Base-by-base conservation (phyloP, 2,329 filamentous ascomycete genomes). In the Claviceps sp. region DNA sequence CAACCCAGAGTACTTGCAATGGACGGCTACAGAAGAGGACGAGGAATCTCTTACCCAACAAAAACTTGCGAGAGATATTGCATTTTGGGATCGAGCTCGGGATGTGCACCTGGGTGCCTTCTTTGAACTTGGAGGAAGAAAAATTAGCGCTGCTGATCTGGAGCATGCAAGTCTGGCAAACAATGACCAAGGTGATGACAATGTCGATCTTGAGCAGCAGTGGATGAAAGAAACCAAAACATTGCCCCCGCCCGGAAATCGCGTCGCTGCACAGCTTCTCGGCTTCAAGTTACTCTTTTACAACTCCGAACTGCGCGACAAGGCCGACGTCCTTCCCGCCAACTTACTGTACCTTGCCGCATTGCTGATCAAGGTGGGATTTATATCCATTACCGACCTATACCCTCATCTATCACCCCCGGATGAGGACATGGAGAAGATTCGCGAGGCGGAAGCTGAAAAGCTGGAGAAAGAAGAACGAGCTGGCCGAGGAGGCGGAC, bases 271-370 rank as follows among this genome's bases (percentile, higher is more conserved):
- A 34, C 93, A 97, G 65, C 77, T 98, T 3, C 81, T 98, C 14
- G 93, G 93, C 4, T 98, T 98, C 76, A 98, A 98, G 68, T 78
- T 98, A 49, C 86, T 88, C 14, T 98, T 95, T 67, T 98, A 98
- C 63, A 86, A 88, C 42, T 94, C 88, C 0, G 74, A 83, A 30
- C 82, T 85, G 38, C 81, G 91, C 52, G 81, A 87, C 54, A 77
- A 82, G 51, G 73, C 78, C 1, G 93, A 97, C 61, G 76, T 83
- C 2, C 75, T 97, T 2, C 93, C 93, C 0, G 87, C 93, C 41
- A 98, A 98, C 60, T 75, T 98, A 3, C 88, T 97, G 34, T 95
- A 93, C 59, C 78, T 98, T 18, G 85, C 90, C 0, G 90, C 93
- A 1, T 77, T 97, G 37, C 78, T 98, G 34, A 90, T 98, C 69